Evolutionary conservation across 116 monocot species (phyloP), one percentile per base, ranked within the genome.

Genomic region (Cymodocea nodosa): DNA sequence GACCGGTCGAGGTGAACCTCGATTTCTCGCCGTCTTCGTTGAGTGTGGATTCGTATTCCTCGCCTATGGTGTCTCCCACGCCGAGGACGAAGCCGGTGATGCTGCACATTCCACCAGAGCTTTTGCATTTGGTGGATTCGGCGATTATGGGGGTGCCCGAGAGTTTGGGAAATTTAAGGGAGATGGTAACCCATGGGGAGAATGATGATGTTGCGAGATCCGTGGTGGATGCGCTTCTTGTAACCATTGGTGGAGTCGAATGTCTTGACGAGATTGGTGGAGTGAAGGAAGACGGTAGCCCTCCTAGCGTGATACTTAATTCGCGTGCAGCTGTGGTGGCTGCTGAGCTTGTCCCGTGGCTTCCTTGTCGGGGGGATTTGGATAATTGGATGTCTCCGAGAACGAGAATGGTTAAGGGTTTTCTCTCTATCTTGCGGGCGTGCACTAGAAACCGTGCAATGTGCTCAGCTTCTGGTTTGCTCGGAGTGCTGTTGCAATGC

Each of bases 371-470:
- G 44, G 86, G 80, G 8, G 93, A 89, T 51, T 80, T 79, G 14
- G 64, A 62, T 24, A 64, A 40, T 16, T 73, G 79, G 73, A 83
- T 79, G 74, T 84, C 87, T 34, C 81, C 85, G 2, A 79, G 91
- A 56, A 87, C 79, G 3, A 81, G 85, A 37, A 87, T 91, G 83
- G 83, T 77, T 13, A 80, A 67, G 40, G 97, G 97, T 2, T 68
- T 97, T 72, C 74, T 85, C 15, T 61, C 44, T 15, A 80, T 85
- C 12, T 49, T 97, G 53, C 51, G 60, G 5, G 76, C 87, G 0
- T 97, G 97, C 65, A 83, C 97, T 0, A 60, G 87, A 15, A 97
- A 97, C 67, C 82, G 97, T 3, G 81, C 87, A 6, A 90, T 97
- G 91, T 97, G 97, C 72, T 78, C 87, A 2, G 16, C 71, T 2